Evolutionary conservation across 169 alveolate genomes (phyloP).

Genomic region (Plasmodium yoelii): DNA sequence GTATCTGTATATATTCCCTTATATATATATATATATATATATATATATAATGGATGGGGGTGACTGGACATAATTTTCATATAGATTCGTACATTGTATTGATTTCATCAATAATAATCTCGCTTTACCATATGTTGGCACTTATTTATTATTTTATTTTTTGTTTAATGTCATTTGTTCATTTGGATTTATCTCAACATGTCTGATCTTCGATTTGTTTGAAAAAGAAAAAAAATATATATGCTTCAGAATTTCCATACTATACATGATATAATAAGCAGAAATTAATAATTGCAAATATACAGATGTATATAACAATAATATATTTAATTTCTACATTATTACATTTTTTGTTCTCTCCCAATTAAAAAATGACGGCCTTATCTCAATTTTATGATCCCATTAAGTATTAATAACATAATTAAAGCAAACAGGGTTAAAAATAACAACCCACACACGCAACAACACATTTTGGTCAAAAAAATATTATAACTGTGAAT

Average conservation of each 20-base stretch:
- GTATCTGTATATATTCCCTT: too few species aligned
- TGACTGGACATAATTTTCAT: too few species aligned
- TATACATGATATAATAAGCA: neutral
- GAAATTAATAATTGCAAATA: neutral
- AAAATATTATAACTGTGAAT: neutral
- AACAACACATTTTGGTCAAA: conserved; percentile 60
- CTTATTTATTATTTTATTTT: too few species aligned
- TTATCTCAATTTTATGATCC: conserved; percentile 52
- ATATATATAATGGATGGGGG: too few species aligned
- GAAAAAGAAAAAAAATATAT: too few species aligned
- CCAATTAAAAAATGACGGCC: neutral
- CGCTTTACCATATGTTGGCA: too few species aligned
- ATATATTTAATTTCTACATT: neutral
- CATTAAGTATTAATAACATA: conserved; percentile 56
- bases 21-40: too few species aligned
- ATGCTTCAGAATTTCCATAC: neutral
- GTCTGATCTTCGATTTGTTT: too few species aligned
- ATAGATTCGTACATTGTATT: too few species aligned
- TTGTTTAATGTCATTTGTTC: too few species aligned
- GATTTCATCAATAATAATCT: too few species aligned
- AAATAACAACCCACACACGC: conserved; percentile 58
- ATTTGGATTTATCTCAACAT: too few species aligned
- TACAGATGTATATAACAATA: neutral
- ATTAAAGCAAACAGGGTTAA: conserved; percentile 47
- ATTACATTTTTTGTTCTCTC: neutral